Conservation (phyloP, 176 grass and related monocot species). For the Paspalum notatum region DNA sequence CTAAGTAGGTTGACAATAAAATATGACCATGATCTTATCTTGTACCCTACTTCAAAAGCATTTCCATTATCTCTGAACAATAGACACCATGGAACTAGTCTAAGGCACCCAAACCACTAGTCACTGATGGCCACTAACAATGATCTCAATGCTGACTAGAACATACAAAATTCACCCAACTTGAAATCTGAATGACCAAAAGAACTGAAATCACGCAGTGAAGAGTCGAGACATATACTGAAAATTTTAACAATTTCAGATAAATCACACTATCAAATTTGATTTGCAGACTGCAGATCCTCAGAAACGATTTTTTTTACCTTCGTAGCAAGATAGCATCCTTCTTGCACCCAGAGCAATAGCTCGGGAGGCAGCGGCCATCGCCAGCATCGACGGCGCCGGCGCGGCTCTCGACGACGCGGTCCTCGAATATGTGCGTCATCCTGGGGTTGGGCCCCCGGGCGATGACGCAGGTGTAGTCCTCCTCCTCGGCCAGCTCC, state of each 20-base stretch:
- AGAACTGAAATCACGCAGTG: neutral
- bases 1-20: conserved; percentile 44
- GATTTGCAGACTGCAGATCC: neutral
- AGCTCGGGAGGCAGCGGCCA: conserved; percentile 24
- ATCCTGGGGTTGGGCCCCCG: conserved; percentile 61
- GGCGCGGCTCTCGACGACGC: conserved; percentile 55
- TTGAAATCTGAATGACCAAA: conserved; percentile 1
- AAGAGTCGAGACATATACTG: neutral
- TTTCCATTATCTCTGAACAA: conserved; percentile 41
- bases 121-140: conserved; percentile 4
- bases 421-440: conserved; percentile 73
- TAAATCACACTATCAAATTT: neutral
- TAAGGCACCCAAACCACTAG: conserved; percentile 42
- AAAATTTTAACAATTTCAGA: neutral
- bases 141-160: neutral
- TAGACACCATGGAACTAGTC: conserved; percentile 20
- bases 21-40: conserved; percentile 54
- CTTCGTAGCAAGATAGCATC: conserved; percentile 16
- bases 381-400: neutral
- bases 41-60: conserved; percentile 42
- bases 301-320: neutral
- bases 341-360: conserved; percentile 51
- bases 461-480: conserved; percentile 75
- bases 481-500: conserved; percentile 62
- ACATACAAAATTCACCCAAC: neutral